Conservation (phyloP, 2,329 filamentous ascomycete genomes). For the Aspergillaceae sp. region DNA sequence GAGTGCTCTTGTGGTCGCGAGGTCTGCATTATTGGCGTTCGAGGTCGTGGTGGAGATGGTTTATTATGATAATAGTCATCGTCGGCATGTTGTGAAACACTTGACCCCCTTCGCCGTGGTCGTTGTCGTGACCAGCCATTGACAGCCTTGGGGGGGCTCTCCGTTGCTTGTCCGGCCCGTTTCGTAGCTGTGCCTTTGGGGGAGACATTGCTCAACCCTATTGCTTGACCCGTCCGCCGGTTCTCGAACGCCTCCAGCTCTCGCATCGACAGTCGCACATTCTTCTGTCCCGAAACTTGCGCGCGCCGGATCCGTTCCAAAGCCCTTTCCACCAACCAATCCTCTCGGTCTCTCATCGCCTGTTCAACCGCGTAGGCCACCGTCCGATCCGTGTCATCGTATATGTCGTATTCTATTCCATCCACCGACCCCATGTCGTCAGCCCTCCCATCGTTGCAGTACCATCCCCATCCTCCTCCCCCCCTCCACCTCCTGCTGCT, state of each 20-base stretch:
- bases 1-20: constrained; percentile 27
- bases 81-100: constrained; percentile 13
- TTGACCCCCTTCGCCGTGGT: constrained; percentile 11
- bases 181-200: constrained; percentile 4
- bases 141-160: background rate
- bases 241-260: constrained; percentile 75
- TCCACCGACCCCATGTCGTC: constrained; percentile 35
- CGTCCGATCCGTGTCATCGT: constrained; percentile 43
- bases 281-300: constrained; percentile 63
- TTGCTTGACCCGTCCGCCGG: constrained; percentile 49
- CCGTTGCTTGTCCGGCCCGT: background rate
- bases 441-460: constrained; percentile 39
- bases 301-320: constrained; percentile 72
- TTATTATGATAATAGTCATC: background rate
- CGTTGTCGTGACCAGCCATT: constrained; percentile 13
- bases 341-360: constrained; percentile 58
- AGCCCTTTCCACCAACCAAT: constrained; percentile 67
- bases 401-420: constrained; percentile 45
- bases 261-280: constrained; percentile 70
- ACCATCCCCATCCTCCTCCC: constrained; percentile 31
- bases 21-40: constrained; percentile 34
- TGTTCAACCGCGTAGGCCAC: constrained; percentile 43
- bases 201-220: constrained; percentile 12
- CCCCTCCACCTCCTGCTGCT: constrained; percentile 1
- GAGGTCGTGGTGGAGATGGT: constrained; percentile 32